Evolutionary conservation across 768 basidiomycete species (phyloP), one percentile per base, ranked within the genome.

Genomic region (Tylopilus rubrobrunneus): DNA sequence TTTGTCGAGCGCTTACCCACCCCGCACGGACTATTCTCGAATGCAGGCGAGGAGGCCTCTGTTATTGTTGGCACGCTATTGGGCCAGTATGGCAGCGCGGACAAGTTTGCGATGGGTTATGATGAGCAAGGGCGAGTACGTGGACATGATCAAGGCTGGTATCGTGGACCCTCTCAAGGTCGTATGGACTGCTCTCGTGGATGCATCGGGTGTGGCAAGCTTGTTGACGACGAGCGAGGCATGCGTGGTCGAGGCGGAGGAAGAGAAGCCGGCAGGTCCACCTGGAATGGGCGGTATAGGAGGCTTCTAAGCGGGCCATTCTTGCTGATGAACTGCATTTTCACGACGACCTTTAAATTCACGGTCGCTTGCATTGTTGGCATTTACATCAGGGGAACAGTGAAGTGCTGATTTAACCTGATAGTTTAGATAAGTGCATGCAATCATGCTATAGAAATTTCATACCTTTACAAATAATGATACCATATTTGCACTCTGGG

Each of bases 81-180:
- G 34, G 74, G 77, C 52, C 73, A 83, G 63, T 89, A 91, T 64
- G 86, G 81, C 8, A 59, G 74, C 17, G 71, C 82, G 28, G 93
- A 93, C 73, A 83, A 92, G 75, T 92, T 92, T 68, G 77, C 76
- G 12, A 85, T 82, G 83, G 90, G 95, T 25, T 97, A 97, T 73
- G 92, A 97, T 60, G 93, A 80, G 84, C 65, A 88, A 87, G 75
- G 92, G 91, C 25, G 25, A 25, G 25, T 25, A 25, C 5, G 25
- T 25, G 25, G 25, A 25, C 25, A 25, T 25, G 25, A 25, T 25
- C 25, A 25, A 25, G 25, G 25, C 84, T 28, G 96, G 96, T 65
- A 97, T 98, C 62, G 87, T 98, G 43, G 96, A 98, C 75, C 95
- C 94, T 1, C 76, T 95, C 56, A 96, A 96, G 83, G 96, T 98